Percentiles rank a stretch among this genome's conserved stretches.
phyloP scores from a whole-genome alignment of 495 filamentous ascomycete species.

The Lophiotrema nucula region DNA sequence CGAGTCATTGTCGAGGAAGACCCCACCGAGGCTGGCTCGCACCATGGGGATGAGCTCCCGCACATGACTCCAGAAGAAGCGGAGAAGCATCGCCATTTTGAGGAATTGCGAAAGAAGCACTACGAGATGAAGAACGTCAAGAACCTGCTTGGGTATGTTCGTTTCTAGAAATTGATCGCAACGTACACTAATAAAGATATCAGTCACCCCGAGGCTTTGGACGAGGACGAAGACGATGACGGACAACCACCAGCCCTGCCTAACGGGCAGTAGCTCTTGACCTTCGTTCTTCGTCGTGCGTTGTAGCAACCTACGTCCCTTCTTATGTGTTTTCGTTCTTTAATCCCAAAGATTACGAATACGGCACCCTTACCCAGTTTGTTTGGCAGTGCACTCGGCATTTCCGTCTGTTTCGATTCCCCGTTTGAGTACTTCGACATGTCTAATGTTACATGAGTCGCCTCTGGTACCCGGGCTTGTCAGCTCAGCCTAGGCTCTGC shows the following conservation, averaged over 20 bases:
- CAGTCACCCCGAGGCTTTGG: constrained; percentile 41
- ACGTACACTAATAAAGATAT: not conserved
- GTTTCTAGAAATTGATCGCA: not conserved
- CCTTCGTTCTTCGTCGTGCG: not conserved
- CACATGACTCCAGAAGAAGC: constrained; percentile 71
- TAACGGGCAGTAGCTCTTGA: constrained; percentile 35
- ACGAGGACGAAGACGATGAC: constrained; percentile 38
- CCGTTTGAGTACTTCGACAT: too few species aligned
- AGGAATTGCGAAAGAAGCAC: constrained; percentile 87
- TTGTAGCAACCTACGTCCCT: not conserved
- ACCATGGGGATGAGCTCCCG: constrained; percentile 55
- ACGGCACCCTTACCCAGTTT: too few species aligned
- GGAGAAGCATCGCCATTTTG: constrained; percentile 88
- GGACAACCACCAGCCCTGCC: constrained; percentile 8
- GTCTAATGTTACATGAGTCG: too few species aligned
- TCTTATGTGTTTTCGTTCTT: too few species aligned
- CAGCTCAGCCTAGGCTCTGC: too few species aligned
- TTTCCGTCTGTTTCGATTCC: too few species aligned
- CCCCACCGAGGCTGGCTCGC: constrained; percentile 43
- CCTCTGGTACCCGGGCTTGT: too few species aligned
- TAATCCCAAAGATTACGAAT: too few species aligned
- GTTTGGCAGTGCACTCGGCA: too few species aligned
- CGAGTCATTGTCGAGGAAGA: constrained; percentile 75
- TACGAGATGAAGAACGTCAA: constrained; percentile 99
- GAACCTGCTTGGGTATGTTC: constrained; percentile 68